Conservation (phyloP, 257 asterid species). For the Plantago ovata region DNA sequence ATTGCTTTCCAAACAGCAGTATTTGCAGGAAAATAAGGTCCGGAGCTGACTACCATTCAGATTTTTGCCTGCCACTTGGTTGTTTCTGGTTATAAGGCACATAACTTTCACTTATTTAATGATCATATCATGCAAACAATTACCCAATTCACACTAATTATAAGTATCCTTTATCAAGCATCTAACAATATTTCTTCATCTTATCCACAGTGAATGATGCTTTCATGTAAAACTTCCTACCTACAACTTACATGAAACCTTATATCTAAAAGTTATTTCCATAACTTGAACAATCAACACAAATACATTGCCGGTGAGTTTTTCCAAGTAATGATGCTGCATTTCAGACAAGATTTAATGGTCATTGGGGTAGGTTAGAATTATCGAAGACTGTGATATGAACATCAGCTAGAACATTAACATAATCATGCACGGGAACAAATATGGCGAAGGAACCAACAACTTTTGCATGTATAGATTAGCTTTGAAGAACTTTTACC, state of each 20-base stretch:
- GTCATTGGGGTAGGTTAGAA: background rate
- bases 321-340: background rate
- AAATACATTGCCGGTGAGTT: background rate
- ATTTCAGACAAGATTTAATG: background rate
- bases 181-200: slow-evolving; percentile 3
- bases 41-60: background rate
- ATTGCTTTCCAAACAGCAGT: background rate
- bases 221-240: background rate
- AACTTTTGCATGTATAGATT: background rate
- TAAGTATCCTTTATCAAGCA: slow-evolving; percentile 19
- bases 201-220: slow-evolving; percentile 7
- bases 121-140: background rate
- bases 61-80: background rate
- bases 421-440: background rate
- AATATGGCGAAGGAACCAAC: background rate
- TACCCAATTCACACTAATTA: slow-evolving; percentile 1
- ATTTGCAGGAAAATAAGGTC: background rate
- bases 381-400: background rate
- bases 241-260: background rate
- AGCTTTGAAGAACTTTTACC: slow-evolving; percentile 32
- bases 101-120: background rate
- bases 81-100: background rate
- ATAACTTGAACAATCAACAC: background rate
- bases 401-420: slow-evolving; percentile 8
- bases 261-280: background rate